phyloP scores from a whole-genome alignment of 73 alveolate species.

The Blepharisma stoltei region DNA sequence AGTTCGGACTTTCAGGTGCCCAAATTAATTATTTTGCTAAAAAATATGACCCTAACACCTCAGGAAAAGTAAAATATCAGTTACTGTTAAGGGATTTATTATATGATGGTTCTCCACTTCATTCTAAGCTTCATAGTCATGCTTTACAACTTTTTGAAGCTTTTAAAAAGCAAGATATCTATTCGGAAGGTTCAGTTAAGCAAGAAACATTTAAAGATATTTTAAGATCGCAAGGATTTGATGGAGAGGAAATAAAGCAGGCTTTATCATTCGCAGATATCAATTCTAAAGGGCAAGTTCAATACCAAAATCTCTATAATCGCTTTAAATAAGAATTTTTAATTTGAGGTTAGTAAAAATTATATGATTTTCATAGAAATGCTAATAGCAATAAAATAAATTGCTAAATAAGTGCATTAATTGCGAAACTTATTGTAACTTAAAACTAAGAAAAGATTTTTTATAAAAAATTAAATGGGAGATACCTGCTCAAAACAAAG shows the following conservation, averaged over 20 bases:
- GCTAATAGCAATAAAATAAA: too few species aligned
- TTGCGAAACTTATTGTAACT: too few species aligned
- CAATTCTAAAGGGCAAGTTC: too few species aligned
- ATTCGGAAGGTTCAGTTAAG: conserved; percentile 52
- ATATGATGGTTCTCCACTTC: not conserved
- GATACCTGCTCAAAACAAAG: too few species aligned
- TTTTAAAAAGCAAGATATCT: conserved; percentile 57
- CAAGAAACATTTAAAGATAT: conserved; percentile 45
- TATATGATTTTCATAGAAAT: too few species aligned
- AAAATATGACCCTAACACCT: not conserved
- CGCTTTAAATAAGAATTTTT: too few species aligned
- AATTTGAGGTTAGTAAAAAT: too few species aligned
- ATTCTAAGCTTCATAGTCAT: not conserved
- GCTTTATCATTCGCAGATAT: conserved; percentile 5
- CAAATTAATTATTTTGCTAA: not conserved
- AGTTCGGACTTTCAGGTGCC: not conserved
- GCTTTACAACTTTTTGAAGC: conserved; percentile 47
- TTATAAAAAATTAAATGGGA: too few species aligned
- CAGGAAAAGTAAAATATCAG: not conserved
- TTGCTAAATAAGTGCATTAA: too few species aligned
- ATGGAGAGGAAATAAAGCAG: conserved; percentile 5
- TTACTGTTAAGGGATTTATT: not conserved
- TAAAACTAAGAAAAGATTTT: too few species aligned
- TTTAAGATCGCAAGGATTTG: conserved; percentile 21
- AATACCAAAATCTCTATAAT: too few species aligned